A percentile compares a stretch with the other conserved stretches of the same genome.
These are phyloP conservation scores for Cicer yamashitae DNA, from an alignment of 306 rosid species.

Conservation along the genomic window DNA sequence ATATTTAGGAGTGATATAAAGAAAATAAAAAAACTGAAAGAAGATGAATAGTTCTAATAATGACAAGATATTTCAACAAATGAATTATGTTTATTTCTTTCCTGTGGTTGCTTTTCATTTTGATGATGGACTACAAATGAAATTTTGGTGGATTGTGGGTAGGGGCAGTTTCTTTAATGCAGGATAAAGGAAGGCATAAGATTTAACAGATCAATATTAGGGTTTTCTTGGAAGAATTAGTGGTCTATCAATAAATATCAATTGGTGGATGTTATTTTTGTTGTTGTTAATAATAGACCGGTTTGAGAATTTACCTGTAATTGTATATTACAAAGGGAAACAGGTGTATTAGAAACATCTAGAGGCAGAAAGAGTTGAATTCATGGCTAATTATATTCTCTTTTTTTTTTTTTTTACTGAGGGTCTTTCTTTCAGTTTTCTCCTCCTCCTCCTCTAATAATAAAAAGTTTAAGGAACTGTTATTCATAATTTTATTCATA, in stretches of 20 bases:
- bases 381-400: not conserved
- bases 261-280: not conserved
- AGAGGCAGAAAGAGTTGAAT: not conserved
- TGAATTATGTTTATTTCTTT: slow-evolving; percentile 21
- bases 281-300: not conserved
- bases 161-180: not conserved
- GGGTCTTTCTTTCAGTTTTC: slow-evolving; percentile 5
- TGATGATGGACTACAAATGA: not conserved
- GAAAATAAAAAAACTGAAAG: no score
- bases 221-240: slow-evolving; percentile 14
- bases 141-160: slow-evolving; percentile 14
- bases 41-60: no score
- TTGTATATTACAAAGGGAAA: not conserved
- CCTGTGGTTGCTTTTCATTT: slow-evolving; percentile 10
- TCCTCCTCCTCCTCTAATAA: not conserved
- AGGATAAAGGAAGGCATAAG: slow-evolving; percentile 8
- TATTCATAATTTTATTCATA: no score
- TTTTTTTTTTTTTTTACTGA: not conserved
- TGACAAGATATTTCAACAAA: no score
- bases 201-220: not conserved
- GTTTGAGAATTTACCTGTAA: not conserved
- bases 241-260: slow-evolving; percentile 3
- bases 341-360: not conserved
- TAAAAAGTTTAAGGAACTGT: not conserved
- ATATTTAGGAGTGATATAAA: no score